A percentile compares a stretch with the other conserved stretches of the same genome.
Evolutionary conservation across 2,329 filamentous ascomycete genomes (phyloP).

Genomic region (Fusarium subtropicale): DNA sequence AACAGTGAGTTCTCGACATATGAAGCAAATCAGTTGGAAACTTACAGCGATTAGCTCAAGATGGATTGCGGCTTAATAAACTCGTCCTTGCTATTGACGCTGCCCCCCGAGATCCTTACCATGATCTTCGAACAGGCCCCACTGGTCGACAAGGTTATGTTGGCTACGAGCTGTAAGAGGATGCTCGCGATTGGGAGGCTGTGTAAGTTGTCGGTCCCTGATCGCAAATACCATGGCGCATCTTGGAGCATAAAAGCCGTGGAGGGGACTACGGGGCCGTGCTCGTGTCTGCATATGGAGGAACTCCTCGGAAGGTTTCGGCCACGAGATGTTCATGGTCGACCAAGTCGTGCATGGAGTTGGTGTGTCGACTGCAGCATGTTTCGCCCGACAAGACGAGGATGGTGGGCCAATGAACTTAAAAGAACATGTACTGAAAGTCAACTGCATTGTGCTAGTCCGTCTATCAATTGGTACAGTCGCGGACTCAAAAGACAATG

Average conservation of each 20-base stretch:
- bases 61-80: neutral
- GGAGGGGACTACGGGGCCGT: neutral
- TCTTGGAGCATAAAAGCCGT: constrained; percentile 3
- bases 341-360: constrained; percentile 26
- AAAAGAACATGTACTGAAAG: neutral
- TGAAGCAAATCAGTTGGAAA: neutral
- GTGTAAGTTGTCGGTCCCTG: constrained; percentile 31
- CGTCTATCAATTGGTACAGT: constrained; percentile 31
- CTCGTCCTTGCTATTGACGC: constrained; percentile 28
- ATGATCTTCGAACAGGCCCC: constrained; percentile 36
- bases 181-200: constrained; percentile 38
- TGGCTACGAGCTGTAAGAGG: constrained; percentile 41
- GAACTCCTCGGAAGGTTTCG: constrained; percentile 33
- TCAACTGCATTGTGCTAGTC: constrained; percentile 3
- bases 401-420: constrained; percentile 35
- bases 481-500: constrained; percentile 39
- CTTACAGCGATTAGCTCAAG: constrained; percentile 22
- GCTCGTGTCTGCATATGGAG: constrained; percentile 26
- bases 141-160: constrained; percentile 28
- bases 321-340: constrained; percentile 29
- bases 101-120: constrained; percentile 47
- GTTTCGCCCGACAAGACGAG: constrained; percentile 38
- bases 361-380: constrained; percentile 43
- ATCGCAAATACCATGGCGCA: constrained; percentile 20
- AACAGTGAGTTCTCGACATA: constrained; percentile 17